Evolutionary conservation across 176 grass and related monocot genomes (phyloP).

Genomic region (Triticum urartu): DNA sequence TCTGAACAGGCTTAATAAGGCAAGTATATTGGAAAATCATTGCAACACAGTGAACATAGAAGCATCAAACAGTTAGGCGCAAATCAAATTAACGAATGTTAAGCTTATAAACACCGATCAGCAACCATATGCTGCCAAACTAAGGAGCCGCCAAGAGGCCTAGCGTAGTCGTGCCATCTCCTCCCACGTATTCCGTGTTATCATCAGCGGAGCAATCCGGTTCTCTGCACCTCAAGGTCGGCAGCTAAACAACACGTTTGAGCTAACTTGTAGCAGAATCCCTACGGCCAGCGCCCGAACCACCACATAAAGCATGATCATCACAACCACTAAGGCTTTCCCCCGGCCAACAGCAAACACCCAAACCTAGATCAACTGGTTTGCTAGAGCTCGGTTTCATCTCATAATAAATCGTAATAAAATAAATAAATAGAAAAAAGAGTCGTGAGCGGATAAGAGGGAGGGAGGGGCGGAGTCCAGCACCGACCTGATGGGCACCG

Average conservation of each 20-base stretch:
- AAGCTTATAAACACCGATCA: neutral
- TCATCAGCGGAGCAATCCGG: neutral
- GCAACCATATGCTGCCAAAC: neutral
- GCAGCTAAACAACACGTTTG: slow-evolving; percentile 2
- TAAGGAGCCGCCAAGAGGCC: neutral
- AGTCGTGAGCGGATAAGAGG: neutral
- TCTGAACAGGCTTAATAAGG: neutral
- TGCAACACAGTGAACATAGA: neutral
- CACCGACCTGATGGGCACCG: slow-evolving; percentile 44
- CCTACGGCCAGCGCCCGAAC: neutral
- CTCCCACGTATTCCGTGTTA: neutral
- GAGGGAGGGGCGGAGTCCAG: neutral
- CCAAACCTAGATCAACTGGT: slow-evolving; percentile 1
- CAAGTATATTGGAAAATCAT: neutral
- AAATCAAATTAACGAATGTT: neutral
- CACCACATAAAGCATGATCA: neutral
- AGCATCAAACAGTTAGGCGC: neutral
- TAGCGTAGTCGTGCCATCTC: neutral
- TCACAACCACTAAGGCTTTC: neutral
- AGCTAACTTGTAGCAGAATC: slow-evolving; percentile 36
- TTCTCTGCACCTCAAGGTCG: neutral
- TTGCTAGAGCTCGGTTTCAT: neutral
- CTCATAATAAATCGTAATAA: neutral
- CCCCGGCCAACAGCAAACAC: neutral
- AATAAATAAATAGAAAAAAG: neutral